Conservation (phyloP, 1,139 yeast genomes). For the Yamadazyma atlantica region DNA sequence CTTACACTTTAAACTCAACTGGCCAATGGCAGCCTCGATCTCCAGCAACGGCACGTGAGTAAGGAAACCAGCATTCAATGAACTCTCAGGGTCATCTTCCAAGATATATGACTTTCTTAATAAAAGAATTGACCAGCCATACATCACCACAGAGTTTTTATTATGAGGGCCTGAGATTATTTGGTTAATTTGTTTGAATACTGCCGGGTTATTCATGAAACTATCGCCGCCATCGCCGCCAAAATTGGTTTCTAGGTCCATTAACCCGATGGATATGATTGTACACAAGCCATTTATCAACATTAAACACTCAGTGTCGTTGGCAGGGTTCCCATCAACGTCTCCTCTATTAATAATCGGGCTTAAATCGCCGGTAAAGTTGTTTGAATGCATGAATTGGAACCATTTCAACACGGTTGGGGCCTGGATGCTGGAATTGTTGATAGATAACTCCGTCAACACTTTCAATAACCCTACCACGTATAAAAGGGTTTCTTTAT, state of each 20-base stretch:
- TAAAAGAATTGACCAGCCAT: conserved; percentile 71
- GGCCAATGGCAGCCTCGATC: conserved; percentile 22
- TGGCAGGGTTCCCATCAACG: conserved; percentile 12
- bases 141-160: conserved; percentile 51
- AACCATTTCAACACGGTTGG: conserved; percentile 55
- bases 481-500: conserved; percentile 36
- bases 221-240: conserved; percentile 34
- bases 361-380: conserved; percentile 33
- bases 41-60: conserved; percentile 13
- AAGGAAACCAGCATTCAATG: conserved; percentile 10
- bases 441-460: conserved; percentile 39
- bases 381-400: conserved; percentile 42
- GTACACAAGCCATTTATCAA: conserved; percentile 44
- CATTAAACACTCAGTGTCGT: conserved; percentile 35
- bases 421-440: conserved; percentile 30
- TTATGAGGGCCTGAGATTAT: conserved; percentile 28
- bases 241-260: conserved; percentile 53
- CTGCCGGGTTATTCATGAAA: conserved; percentile 36
- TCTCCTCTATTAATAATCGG: conserved; percentile 20
- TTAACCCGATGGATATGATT: conserved; percentile 46
- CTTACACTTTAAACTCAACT: conserved; percentile 46
- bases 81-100: conserved; percentile 28
- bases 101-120: conserved; percentile 54
- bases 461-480: conserved; percentile 45
- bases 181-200: conserved; percentile 41